Evolutionary conservation across 2,329 filamentous ascomycete species (phyloP).

Genomic region (Hansfordia pulvinata): DNA sequence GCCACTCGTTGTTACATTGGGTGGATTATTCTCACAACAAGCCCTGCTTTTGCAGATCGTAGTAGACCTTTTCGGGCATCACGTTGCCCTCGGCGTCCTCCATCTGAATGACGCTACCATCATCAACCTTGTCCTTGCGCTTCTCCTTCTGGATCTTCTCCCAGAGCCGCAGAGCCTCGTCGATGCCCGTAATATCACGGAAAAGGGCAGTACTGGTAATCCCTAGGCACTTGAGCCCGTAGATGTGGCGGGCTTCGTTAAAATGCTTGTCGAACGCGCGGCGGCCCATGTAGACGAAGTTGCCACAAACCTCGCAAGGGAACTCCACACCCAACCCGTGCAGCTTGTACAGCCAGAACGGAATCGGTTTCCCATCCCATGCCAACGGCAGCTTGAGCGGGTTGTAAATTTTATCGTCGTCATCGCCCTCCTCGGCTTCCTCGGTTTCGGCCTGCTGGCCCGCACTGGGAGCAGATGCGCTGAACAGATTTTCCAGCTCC

Average conservation of each 20-base stretch:
- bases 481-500: constrained; percentile 78
- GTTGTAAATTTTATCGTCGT: constrained; percentile 88
- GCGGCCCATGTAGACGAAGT: constrained; percentile 97
- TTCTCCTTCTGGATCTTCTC: constrained; percentile 83
- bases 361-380: constrained; percentile 98
- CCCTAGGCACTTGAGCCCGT: constrained; percentile 85
- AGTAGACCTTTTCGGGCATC: constrained; percentile 98
- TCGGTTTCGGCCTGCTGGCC: constrained; percentile 27
- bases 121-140: constrained; percentile 61
- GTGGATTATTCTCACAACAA: constrained; percentile 40
- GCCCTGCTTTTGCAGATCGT: constrained; percentile 87
- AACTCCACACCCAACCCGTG: constrained; percentile 94
- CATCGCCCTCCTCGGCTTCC: constrained; percentile 57
- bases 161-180: constrained; percentile 80
- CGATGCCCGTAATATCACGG: constrained; percentile 84
- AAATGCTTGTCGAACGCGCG: constrained; percentile 98
- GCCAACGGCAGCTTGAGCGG: constrained; percentile 88
- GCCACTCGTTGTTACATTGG: too few species aligned
- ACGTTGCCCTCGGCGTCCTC: constrained; percentile 95
- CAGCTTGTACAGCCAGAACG: constrained; percentile 96
- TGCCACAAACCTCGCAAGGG: constrained; percentile 90
- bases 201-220: constrained; percentile 87
- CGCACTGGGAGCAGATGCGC: constrained; percentile 33
- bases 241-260: constrained; percentile 84
- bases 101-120: constrained; percentile 90